These are phyloP conservation scores for Clarkia xantiana DNA, from an alignment of 345 rosid species.

Conservation along the genomic window DNA sequence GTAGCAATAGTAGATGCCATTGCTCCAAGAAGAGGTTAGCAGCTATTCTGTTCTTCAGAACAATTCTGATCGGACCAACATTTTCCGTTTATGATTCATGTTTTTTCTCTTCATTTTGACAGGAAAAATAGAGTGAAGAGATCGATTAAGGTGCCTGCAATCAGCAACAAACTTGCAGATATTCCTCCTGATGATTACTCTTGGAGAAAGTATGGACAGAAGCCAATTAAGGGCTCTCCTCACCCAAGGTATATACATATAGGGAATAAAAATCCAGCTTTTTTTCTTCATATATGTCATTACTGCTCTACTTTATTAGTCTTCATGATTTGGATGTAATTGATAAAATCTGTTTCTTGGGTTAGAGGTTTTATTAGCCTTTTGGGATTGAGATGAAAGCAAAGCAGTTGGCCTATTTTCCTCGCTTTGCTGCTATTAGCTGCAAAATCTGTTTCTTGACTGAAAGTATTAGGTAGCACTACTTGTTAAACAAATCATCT, in stretches of 20 bases:
- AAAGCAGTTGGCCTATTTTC: too few relatives aligned
- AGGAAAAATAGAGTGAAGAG: slow-evolving; percentile 70
- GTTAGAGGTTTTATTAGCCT: too few relatives aligned
- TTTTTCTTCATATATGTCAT: background rate
- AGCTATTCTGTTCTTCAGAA: background rate
- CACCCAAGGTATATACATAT: slow-evolving; percentile 49
- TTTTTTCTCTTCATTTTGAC: slow-evolving; percentile 10
- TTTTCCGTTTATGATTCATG: slow-evolving; percentile 5
- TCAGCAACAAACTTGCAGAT: slow-evolving; percentile 72
- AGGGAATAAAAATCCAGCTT: background rate
- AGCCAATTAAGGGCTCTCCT: slow-evolving; percentile 81
- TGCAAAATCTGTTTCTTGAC: too few relatives aligned
- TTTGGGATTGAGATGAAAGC: too few relatives aligned
- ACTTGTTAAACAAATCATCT: too few relatives aligned
- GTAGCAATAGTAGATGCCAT: slow-evolving; percentile 50
- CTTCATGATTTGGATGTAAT: background rate
- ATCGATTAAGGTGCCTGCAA: slow-evolving; percentile 69
- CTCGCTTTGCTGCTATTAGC: too few relatives aligned
- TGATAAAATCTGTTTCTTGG: too few relatives aligned
- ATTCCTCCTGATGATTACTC: slow-evolving; percentile 77
- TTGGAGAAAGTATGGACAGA: slow-evolving; percentile 80
- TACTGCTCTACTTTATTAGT: background rate
- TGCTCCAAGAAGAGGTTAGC: slow-evolving; percentile 69
- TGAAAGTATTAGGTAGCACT: too few relatives aligned
- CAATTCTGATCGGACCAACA: background rate